Conservation (phyloP, 805 yeast species). For the Kodamaea leandrae region DNA sequence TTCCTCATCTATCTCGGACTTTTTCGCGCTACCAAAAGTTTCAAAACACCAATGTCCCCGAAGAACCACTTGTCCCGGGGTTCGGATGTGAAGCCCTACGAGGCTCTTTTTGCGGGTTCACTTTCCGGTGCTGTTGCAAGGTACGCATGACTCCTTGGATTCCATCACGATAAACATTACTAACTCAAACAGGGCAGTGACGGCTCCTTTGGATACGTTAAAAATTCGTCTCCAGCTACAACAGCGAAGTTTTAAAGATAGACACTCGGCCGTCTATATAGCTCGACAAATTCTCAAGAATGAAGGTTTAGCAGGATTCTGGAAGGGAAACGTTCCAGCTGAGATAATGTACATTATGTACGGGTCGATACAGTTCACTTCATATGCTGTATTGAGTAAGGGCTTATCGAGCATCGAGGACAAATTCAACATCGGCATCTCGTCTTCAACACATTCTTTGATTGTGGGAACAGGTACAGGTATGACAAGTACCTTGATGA, state of each 20-base stretch:
- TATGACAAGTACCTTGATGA: conserved; percentile 59
- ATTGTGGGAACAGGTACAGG: conserved; percentile 81
- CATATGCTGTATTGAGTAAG: conserved; percentile 57
- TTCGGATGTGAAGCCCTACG: conserved; percentile 47
- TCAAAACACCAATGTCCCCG: neutral
- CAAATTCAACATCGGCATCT: conserved; percentile 20
- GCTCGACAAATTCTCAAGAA: conserved; percentile 44
- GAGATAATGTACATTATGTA: conserved; percentile 79
- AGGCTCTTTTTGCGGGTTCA: conserved; percentile 69
- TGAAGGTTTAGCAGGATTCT: conserved; percentile 76
- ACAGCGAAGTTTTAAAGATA: conserved; percentile 19
- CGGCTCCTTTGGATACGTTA: conserved; percentile 78
- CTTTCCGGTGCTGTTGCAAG: conserved; percentile 58
- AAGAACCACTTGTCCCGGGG: conserved; percentile 51
- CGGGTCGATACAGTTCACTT: conserved; percentile 81
- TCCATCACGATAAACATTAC: conserved; percentile 12
- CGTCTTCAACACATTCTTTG: conserved; percentile 42
- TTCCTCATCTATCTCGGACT: neutral
- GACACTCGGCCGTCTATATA: conserved; percentile 19
- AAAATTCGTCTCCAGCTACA: conserved; percentile 74
- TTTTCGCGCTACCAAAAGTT: neutral
- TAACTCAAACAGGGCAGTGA: conserved; percentile 48
- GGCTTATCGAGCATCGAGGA: conserved; percentile 32
- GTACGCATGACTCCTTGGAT: conserved; percentile 26
- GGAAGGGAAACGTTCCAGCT: conserved; percentile 97